Conservation (phyloP, 495 filamentous ascomycete species). For the Aspergillus steynii region DNA sequence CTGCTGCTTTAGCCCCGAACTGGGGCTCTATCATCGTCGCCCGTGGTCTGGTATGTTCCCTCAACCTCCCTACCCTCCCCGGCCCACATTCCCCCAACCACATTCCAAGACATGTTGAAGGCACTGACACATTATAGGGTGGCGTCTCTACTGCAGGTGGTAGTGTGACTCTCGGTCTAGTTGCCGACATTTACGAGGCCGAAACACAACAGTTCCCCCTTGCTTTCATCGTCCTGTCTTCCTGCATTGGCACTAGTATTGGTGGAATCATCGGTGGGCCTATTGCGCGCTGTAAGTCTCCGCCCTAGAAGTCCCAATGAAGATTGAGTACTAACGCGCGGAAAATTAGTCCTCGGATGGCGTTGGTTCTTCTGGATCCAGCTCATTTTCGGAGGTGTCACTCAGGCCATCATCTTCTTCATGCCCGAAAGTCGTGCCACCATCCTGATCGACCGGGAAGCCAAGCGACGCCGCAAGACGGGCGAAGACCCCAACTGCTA, state of each 20-base stretch:
- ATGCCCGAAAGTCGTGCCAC: slow-evolving; percentile 32
- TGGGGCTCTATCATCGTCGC: slow-evolving; percentile 63
- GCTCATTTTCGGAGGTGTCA: slow-evolving; percentile 67
- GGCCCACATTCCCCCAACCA: neutral
- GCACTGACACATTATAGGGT: slow-evolving; percentile 18
- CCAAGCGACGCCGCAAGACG: slow-evolving; percentile 7
- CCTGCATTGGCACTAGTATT: slow-evolving; percentile 69
- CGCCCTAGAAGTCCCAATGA: neutral
- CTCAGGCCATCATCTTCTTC: slow-evolving; percentile 62
- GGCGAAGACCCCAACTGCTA: slow-evolving; percentile 5
- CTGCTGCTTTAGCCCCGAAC: slow-evolving; percentile 67
- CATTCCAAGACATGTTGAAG: slow-evolving; percentile 10
- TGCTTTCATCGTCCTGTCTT: slow-evolving; percentile 73
- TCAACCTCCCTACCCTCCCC: neutral
- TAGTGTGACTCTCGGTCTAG: slow-evolving; percentile 76
- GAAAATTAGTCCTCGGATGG: slow-evolving; percentile 51
- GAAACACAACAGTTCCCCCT: slow-evolving; percentile 64
- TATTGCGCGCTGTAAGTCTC: slow-evolving; percentile 52
- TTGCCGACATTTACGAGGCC: slow-evolving; percentile 73
- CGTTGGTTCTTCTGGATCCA: slow-evolving; percentile 81
- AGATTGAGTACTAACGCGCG: neutral
- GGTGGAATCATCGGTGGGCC: slow-evolving; percentile 81
- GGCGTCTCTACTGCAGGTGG: slow-evolving; percentile 67
- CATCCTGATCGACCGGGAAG: slow-evolving; percentile 7
- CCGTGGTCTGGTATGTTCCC: slow-evolving; percentile 52